A percentile compares a stretch with the other conserved stretches of the same genome.
These are phyloP conservation scores for Maudiozyma barnettii DNA, from an alignment of 805 yeast species.

Conservation along the genomic window DNA sequence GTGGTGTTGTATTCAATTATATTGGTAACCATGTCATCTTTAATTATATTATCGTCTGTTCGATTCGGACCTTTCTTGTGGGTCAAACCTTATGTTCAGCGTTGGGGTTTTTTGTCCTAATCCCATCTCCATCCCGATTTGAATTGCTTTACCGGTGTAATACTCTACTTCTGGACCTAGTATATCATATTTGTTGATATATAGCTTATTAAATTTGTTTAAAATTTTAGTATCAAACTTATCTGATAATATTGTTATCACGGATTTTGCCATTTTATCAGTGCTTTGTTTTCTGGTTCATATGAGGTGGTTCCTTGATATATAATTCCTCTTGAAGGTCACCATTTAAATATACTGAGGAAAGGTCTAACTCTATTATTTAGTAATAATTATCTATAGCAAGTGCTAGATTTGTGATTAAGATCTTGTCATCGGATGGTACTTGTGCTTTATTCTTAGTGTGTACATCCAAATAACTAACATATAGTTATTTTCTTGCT, in stretches of 20 bases:
- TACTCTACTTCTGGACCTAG: constrained; percentile 10
- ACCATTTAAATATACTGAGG: constrained; percentile 2
- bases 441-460: too few relatives aligned
- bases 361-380: too few relatives aligned
- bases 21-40: neutral
- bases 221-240: constrained; percentile 10
- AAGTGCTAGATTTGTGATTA: too few relatives aligned
- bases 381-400: too few relatives aligned
- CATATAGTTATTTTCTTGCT: too few relatives aligned
- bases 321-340: constrained; percentile 2
- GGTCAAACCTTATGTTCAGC: constrained; percentile 1
- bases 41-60: too few relatives aligned
- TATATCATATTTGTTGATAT: constrained; percentile 9
- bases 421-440: too few relatives aligned
- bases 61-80: constrained; percentile 1
- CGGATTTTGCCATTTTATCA: neutral
- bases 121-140: constrained; percentile 9
- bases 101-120: constrained; percentile 3
- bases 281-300: neutral
- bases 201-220: constrained; percentile 5
- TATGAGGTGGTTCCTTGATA: constrained; percentile 4
- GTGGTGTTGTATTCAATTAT: constrained; percentile 1
- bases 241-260: neutral
- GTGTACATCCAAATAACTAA: too few relatives aligned
- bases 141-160: constrained; percentile 1